Evolutionary conservation across 73 alveolate species (phyloP).

Genomic region (Durusdinium trenchii): DNA sequence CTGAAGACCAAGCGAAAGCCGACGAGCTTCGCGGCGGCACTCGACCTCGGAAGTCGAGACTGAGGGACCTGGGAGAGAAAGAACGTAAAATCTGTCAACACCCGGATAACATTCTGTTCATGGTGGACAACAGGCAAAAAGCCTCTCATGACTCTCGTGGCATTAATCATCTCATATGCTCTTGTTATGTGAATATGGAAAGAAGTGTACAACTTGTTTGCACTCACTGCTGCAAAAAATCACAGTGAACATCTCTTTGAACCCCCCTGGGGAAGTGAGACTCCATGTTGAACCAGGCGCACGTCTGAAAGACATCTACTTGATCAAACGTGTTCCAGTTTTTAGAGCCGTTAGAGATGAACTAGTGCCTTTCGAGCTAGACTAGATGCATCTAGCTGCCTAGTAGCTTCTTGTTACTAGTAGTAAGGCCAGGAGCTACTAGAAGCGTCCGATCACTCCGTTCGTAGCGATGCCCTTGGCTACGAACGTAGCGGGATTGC

Average conservation of each 20-base stretch:
- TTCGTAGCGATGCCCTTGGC: no score
- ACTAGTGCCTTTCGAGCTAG: background rate
- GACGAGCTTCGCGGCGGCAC: background rate
- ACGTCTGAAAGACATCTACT: background rate
- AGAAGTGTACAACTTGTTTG: no score
- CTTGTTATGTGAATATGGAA: background rate
- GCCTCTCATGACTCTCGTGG: background rate
- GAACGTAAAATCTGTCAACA: background rate
- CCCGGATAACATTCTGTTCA: background rate
- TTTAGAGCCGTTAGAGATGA: background rate
- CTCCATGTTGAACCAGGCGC: no score
- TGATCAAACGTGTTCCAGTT: background rate
- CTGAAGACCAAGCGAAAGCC: constrained; percentile 51
- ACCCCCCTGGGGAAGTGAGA: no score
- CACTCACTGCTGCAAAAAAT: no score
- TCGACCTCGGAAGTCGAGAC: background rate
- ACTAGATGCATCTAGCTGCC: background rate
- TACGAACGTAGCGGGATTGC: background rate
- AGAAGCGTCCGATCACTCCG: no score
- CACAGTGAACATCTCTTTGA: no score
- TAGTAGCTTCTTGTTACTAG: no score
- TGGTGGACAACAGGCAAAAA: background rate
- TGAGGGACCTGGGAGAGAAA: background rate
- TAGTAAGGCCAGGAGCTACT: no score
- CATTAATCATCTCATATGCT: background rate